Evolutionary conservation across 768 basidiomycete species (phyloP).

Genomic region (Postia placenta): DNA sequence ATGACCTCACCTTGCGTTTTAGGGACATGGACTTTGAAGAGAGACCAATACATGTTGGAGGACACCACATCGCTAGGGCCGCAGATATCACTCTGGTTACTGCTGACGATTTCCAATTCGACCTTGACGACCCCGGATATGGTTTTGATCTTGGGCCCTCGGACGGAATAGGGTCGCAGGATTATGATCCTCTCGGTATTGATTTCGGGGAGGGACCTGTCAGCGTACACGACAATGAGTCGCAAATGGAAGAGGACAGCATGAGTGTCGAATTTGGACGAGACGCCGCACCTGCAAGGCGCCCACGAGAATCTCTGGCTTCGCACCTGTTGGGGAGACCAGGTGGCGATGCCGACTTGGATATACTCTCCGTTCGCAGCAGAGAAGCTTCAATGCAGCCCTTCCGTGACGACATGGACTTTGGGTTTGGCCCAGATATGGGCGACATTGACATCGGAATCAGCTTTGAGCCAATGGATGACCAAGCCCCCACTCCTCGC

Average conservation of each 20-base stretch:
- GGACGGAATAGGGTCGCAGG: conserved; percentile 83
- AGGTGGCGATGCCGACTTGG: conserved; percentile 46
- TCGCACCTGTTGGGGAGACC: conserved; percentile 50
- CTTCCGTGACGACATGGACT: conserved; percentile 49
- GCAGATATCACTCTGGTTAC: conserved; percentile 87
- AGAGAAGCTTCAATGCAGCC: conserved; percentile 63
- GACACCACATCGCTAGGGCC: conserved; percentile 77
- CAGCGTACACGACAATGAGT: conserved; percentile 18
- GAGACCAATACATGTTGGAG: conserved; percentile 54
- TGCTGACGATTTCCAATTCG: conserved; percentile 66
- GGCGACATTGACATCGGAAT: conserved; percentile 61
- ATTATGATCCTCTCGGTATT: conserved; percentile 76
- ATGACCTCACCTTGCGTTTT: conserved; percentile 12
- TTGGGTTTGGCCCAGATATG: conserved; percentile 45
- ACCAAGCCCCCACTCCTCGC: conserved; percentile 24
- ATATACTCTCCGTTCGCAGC: conserved; percentile 58
- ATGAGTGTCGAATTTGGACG: conserved; percentile 75
- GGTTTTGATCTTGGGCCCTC: conserved; percentile 77
- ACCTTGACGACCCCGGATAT: conserved; percentile 48
- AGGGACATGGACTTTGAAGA: conserved; percentile 83
- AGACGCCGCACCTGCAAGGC: conserved; percentile 49
- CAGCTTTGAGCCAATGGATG: conserved; percentile 52
- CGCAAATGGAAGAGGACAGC: conserved; percentile 37
- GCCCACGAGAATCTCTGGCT: conserved; percentile 49
- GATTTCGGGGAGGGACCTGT: conserved; percentile 63